These are phyloP conservation scores for Chlorella sp. DNA, from an alignment of 139 green algal species.

Conservation along the genomic window DNA sequence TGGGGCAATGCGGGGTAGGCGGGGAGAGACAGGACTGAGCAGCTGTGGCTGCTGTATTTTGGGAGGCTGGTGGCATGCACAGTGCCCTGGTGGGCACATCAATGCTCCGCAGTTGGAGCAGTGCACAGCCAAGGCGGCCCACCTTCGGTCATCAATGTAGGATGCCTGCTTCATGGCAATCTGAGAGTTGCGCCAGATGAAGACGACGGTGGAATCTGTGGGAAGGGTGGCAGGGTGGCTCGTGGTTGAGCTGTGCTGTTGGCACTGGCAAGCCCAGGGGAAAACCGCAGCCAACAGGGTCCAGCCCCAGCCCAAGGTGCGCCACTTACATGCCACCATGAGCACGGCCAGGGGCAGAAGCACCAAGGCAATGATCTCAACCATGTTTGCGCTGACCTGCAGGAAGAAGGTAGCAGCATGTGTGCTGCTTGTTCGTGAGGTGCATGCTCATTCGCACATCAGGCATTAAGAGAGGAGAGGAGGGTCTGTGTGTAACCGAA, in stretches of 20 bases:
- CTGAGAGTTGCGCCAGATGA: conserved; percentile 80
- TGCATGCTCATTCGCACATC: too few relatives aligned
- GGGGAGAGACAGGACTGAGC: neutral
- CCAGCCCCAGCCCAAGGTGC: too few relatives aligned
- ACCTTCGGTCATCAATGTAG: conserved; percentile 84
- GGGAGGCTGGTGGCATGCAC: neutral
- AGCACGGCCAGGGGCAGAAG: conserved; percentile 86
- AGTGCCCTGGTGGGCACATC: neutral
- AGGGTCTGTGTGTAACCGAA: too few relatives aligned
- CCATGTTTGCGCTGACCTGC: conserved; percentile 47
- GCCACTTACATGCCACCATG: conserved; percentile 67
- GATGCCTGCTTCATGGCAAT: conserved; percentile 81
- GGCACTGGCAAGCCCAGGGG: too few relatives aligned
- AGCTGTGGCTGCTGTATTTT: too few relatives aligned
- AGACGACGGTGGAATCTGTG: conserved; percentile 70
- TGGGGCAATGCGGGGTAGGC: neutral
- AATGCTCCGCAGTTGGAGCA: too few relatives aligned
- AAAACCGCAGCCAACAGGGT: too few relatives aligned
- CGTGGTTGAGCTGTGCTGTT: too few relatives aligned
- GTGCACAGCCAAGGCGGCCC: neutral
- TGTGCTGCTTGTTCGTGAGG: too few relatives aligned
- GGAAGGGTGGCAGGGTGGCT: too few relatives aligned
- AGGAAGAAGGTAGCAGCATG: neutral
- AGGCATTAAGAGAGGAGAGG: too few relatives aligned
- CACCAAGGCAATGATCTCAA: conserved; percentile 89